Evolutionary conservation across 1,284 basidiomycete species (phyloP).

Genomic region (Ceratorhiza oryzae-sativae): DNA sequence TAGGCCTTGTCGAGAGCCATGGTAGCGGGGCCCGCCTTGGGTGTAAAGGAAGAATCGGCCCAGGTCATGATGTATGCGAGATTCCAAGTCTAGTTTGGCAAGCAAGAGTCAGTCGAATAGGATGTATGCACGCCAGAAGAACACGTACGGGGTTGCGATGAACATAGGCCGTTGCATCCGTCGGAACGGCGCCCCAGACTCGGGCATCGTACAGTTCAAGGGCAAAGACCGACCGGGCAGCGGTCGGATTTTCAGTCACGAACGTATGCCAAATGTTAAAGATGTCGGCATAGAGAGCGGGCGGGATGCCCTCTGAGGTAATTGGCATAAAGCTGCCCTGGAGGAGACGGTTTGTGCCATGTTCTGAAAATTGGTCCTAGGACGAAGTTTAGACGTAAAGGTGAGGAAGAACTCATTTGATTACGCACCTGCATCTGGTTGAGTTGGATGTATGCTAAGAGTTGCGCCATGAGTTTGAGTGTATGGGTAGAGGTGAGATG

Average conservation of each 20-base stretch:
- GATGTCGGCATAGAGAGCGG: neutral
- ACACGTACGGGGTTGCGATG: conserved; percentile 33
- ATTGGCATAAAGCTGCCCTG: conserved; percentile 23
- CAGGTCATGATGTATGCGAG: neutral
- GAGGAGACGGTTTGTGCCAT: neutral
- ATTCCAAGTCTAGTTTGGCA: neutral
- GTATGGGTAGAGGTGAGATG: neutral
- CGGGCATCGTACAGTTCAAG: conserved; percentile 37
- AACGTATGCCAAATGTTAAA: conserved; percentile 1
- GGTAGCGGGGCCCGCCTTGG: neutral
- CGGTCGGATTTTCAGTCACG: conserved; percentile 14
- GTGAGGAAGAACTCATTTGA: neutral
- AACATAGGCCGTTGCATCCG: conserved; percentile 36
- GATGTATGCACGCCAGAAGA: neutral
- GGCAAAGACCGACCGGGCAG: conserved; percentile 2
- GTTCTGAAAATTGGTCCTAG: conserved; percentile 4
- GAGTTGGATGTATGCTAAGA: conserved; percentile 12
- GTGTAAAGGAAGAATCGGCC: conserved; percentile 13
- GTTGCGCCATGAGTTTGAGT: neutral
- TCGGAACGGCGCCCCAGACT: conserved; percentile 14
- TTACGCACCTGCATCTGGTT: conserved; percentile 12
- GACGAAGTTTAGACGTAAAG: neutral
- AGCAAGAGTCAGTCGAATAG: neutral
- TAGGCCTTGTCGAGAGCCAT: neutral
- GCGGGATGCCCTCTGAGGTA: neutral